Percentiles rank a stretch among this genome's conserved stretches.
Evolutionary conservation across 1,139 yeast species (phyloP).

Genomic region (Kluyveromyces sp.): DNA sequence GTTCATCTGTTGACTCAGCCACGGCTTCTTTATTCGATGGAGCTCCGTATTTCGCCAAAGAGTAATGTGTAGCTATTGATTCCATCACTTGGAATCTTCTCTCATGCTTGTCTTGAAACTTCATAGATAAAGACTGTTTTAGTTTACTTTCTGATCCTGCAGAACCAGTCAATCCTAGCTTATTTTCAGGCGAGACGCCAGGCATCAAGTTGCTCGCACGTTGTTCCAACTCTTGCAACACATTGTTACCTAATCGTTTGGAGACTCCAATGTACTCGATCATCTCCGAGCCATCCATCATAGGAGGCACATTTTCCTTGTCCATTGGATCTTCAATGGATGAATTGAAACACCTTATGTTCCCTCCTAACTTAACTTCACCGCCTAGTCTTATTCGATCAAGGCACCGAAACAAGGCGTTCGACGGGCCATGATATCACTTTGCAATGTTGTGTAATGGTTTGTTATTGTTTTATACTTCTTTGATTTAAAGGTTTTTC

Average conservation of each 20-base stretch:
- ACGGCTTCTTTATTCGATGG: background rate
- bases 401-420: too few species aligned
- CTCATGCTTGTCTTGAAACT: conserved; percentile 19
- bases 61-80: conserved; percentile 31
- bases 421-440: too few species aligned
- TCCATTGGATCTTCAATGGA: background rate
- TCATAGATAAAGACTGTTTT: background rate
- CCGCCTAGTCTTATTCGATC: background rate
- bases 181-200: conserved; percentile 6
- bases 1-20: background rate
- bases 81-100: conserved; percentile 29
- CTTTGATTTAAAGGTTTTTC: background rate
- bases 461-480: background rate
- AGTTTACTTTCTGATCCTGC: background rate
- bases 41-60: conserved; percentile 15
- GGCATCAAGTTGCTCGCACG: conserved; percentile 22
- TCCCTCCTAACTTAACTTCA: background rate
- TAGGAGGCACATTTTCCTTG: conserved; percentile 5
- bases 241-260: conserved; percentile 29
- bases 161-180: background rate
- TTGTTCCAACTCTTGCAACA: conserved; percentile 29
- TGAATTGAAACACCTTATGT: background rate
- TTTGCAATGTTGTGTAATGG: too few species aligned
- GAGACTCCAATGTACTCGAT: conserved; percentile 23
- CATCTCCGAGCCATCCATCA: conserved; percentile 7